phyloP scores from a whole-genome alignment of 2,329 filamentous ascomycete species.

The Dichotomopilus funicola region DNA sequence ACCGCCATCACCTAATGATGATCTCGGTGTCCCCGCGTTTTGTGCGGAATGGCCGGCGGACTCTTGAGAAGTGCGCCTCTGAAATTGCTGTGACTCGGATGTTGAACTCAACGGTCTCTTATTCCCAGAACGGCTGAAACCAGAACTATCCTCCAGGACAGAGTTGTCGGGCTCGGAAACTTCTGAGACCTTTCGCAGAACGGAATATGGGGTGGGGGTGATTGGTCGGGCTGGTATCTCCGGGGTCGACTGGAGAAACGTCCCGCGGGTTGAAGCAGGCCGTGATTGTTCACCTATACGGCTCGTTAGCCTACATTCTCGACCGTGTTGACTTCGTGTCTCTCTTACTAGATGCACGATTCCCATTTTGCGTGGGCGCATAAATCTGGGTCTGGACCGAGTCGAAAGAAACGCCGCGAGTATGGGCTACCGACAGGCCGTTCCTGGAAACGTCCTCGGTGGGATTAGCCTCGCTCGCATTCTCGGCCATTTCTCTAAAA shows the following conservation, averaged over 20 bases:
- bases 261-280: neutral
- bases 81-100: too few species aligned
- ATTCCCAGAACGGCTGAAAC: too few species aligned
- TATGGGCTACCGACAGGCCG: neutral
- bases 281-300: neutral
- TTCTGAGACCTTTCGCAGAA: constrained; percentile 11
- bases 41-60: too few species aligned
- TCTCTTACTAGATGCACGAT: neutral
- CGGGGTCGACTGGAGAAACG: neutral
- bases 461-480: too few species aligned
- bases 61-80: too few species aligned
- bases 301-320: neutral
- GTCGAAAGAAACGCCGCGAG: neutral
- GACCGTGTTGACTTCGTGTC: too few species aligned
- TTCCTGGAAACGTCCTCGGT: neutral
- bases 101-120: too few species aligned
- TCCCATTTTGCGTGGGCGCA: neutral
- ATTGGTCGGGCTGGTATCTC: constrained; percentile 5
- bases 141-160: neutral
- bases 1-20: too few species aligned
- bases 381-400: constrained; percentile 10
- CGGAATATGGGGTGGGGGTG: constrained; percentile 12
- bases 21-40: too few species aligned
- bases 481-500: too few species aligned
- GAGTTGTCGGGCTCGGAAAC: constrained; percentile 29